phyloP scores from a whole-genome alignment of 345 rosid genomes.

The Citrus hindsii region DNA sequence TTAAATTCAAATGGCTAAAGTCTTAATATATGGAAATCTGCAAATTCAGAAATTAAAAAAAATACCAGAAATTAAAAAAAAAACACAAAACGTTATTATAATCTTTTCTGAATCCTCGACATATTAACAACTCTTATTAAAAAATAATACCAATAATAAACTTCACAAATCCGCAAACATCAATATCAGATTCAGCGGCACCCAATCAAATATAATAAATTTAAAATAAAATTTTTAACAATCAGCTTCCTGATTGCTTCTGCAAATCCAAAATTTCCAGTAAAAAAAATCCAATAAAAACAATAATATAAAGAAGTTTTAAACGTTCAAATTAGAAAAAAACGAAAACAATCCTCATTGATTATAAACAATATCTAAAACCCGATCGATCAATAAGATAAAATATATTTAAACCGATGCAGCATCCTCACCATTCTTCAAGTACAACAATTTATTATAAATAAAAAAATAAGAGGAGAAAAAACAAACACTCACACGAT shows the following conservation, averaged over 20 bases:
- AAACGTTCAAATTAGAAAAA: not conserved
- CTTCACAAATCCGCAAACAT: not conserved
- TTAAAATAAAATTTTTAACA: not conserved
- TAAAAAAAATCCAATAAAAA: not conserved
- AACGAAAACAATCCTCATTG: not conserved
- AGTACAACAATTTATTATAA: not conserved
- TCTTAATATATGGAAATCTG: not conserved
- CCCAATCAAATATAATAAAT: not conserved
- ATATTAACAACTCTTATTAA: not conserved
- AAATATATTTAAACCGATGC: no score
- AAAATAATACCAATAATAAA: not conserved
- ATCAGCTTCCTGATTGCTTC: not conserved
- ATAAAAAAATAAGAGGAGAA: not conserved
- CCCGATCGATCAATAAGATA: not conserved
- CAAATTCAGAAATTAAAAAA: not conserved
- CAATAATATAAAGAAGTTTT: not conserved
- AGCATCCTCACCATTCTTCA: not conserved
- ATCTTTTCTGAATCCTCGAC: not conserved
- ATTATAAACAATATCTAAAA: not conserved
- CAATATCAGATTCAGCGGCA: not conserved
- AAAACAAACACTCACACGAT: not conserved
- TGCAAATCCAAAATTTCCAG: not conserved
- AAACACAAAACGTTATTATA: no score
- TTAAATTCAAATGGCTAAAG: not conserved
- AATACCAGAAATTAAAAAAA: no score